Base-by-base conservation (phyloP, 2,329 filamentous ascomycete genomes). In the Trichoderma sp. region DNA sequence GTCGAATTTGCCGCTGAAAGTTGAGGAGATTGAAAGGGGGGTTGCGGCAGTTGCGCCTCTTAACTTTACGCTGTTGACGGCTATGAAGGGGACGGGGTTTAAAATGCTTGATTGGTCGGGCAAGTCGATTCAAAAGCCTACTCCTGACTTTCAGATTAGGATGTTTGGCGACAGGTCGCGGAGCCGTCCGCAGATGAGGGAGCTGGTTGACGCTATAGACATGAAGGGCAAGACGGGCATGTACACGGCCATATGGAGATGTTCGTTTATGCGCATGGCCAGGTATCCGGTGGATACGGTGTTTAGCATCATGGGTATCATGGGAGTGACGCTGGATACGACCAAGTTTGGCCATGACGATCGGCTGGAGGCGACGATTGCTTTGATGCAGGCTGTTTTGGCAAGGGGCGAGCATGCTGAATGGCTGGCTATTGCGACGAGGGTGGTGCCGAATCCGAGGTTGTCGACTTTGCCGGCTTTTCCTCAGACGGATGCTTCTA, bases 181-280 rank as follows among this genome's bases (percentile, higher is more conserved):
- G 16, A 43, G 58, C n/a, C 28, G 28, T 8, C 54, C 64, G 1
- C 39, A 28, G 3, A 56, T 66, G 7, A 58, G 54, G 28, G 64
- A 66, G 11, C 43, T 66, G 10, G 39, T 59, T 13, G 54, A 66
- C 24, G 64, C 64, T 7, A 59, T 66, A 16, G 64, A 59, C 54
- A 66, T 59, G 64, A 66, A 66, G 30, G 64, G 39, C 28, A 66
- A 49, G 16, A 7, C 39, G 13, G 64, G 64, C 54, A 66, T 66
- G 64, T 59, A 26, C n/a, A 66, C 64, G 1, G 64, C 64, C 3
- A 66, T 66, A 10, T 66, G 64, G 64, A 30, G 64, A 4, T 66
- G 39, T 6, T 66, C 64, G 1, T 66, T 66, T 7, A 66, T 66
- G 64, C 30, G 64, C 2, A 26, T 55, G 39, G 64, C 64, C 3